Evolutionary conservation across 805 yeast genomes (phyloP).

Genomic region (Dipodascopsis tothii): DNA sequence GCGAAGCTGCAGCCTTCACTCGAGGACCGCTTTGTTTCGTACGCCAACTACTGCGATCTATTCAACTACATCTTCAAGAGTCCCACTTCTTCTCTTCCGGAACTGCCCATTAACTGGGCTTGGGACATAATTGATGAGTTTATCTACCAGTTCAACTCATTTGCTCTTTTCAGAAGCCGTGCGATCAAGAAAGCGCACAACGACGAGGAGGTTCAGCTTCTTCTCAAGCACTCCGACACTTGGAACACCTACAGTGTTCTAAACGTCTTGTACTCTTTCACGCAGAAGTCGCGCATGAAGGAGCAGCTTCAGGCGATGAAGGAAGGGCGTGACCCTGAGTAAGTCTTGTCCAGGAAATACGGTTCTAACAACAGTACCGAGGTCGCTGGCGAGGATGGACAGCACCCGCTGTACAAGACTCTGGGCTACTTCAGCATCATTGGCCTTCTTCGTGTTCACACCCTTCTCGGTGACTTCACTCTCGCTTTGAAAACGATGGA

Average conservation of each 20-base stretch:
- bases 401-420: slow-evolving; percentile 38
- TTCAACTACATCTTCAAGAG: slow-evolving; percentile 41
- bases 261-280: slow-evolving; percentile 43
- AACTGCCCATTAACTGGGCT: slow-evolving; percentile 43
- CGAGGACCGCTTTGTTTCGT: slow-evolving; percentile 42
- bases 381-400: slow-evolving; percentile 41
- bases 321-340: slow-evolving; percentile 28
- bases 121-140: slow-evolving; percentile 50
- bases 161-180: slow-evolving; percentile 37
- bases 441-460: slow-evolving; percentile 45
- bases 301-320: slow-evolving; percentile 36
- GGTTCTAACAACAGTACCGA: slow-evolving; percentile 11
- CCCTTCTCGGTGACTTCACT: slow-evolving; percentile 43
- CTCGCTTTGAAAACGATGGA: slow-evolving; percentile 45
- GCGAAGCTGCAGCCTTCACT: slow-evolving; percentile 39
- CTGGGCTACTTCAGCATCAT: slow-evolving; percentile 44
- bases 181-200: slow-evolving; percentile 30
- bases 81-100: slow-evolving; percentile 40
- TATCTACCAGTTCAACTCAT: slow-evolving; percentile 45
- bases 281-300: slow-evolving; percentile 36
- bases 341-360: neutral
- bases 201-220: slow-evolving; percentile 33
- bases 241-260: slow-evolving; percentile 45
- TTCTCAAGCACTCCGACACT: slow-evolving; percentile 36
- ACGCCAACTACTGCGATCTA: slow-evolving; percentile 43